Evolutionary conservation across 345 rosid species (phyloP).

Genomic region (Euphorbia lathyris): DNA sequence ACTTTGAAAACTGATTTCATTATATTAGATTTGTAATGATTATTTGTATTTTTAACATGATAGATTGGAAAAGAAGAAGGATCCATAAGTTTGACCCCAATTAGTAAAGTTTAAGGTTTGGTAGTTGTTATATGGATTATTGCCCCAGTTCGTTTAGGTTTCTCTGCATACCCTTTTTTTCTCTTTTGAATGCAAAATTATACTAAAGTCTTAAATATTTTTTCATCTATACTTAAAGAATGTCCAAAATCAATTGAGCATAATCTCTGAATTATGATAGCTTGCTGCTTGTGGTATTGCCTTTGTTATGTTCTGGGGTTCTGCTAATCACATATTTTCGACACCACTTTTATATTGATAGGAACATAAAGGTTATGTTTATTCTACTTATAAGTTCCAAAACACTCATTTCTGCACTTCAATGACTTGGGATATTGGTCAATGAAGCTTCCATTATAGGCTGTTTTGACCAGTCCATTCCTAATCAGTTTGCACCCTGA

Average conservation of each 20-base stretch:
- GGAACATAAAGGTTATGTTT: background rate
- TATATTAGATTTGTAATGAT: background rate
- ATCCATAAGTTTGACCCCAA: too few species aligned
- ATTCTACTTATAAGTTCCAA: background rate
- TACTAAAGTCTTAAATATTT: background rate
- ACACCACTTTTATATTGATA: too few species aligned
- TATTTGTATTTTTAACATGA: too few species aligned
- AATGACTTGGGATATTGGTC: too few species aligned
- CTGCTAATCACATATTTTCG: background rate
- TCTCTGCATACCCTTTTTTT: background rate
- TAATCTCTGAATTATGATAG: background rate
- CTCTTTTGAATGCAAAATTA: background rate
- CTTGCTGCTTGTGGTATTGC: background rate
- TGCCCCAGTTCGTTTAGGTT: too few species aligned
- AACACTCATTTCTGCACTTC: background rate
- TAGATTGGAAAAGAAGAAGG: too few species aligned
- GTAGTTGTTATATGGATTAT: too few species aligned
- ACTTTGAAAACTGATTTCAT: background rate
- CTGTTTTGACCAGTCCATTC: background rate
- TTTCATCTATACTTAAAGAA: background rate
- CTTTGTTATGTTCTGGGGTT: background rate
- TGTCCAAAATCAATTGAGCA: background rate
- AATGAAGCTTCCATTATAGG: conserved; percentile 19
- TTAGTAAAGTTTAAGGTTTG: too few species aligned
- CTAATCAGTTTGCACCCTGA: conserved; percentile 20